Percentiles rank a stretch among this genome's conserved stretches.
Evolutionary conservation across 2,329 filamentous ascomycete species (phyloP).

Genomic region (Aphanoascus verrucosus): DNA sequence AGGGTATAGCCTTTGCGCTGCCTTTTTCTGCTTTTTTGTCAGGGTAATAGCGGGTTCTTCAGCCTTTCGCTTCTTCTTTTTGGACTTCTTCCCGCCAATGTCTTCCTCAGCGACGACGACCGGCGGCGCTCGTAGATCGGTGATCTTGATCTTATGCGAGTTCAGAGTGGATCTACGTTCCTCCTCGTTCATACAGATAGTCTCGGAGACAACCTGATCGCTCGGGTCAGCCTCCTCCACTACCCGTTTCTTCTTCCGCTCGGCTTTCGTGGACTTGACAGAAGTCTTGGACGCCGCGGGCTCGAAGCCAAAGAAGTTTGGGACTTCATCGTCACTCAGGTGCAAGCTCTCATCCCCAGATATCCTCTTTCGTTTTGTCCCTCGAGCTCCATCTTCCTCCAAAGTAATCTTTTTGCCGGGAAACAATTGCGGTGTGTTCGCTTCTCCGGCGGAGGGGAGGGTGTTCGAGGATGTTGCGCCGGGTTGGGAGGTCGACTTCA

Average conservation of each 20-base stretch:
- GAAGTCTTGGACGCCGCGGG: conserved; percentile 17
- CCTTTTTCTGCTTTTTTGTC: conserved; percentile 41
- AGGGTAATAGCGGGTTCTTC: conserved; percentile 28
- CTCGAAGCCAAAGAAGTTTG: conserved; percentile 31
- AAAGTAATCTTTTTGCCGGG: conserved; percentile 21
- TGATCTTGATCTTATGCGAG: conserved; percentile 75
- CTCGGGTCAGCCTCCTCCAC: conserved; percentile 6
- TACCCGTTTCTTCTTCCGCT: conserved; percentile 11
- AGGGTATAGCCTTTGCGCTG: conserved; percentile 54
- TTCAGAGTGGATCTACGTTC: conserved; percentile 64
- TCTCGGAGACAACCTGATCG: conserved; percentile 19
- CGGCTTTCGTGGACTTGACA: conserved; percentile 3
- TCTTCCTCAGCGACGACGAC: conserved; percentile 21
- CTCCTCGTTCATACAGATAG: conserved; percentile 46
- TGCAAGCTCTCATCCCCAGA: conserved; percentile 11
- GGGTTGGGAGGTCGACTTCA: conserved; percentile 27
- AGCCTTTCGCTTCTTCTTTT: conserved; percentile 46
- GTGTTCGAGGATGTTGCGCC: conserved; percentile 20
- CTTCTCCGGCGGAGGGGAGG: conserved; percentile 34
- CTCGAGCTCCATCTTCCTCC: conserved; percentile 18
- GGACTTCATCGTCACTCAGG: conserved; percentile 21
- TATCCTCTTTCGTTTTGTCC: conserved; percentile 31
- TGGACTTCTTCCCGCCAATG: conserved; percentile 42
- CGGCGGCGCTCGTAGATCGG: conserved; percentile 48
- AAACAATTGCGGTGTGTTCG: conserved; percentile 31